Evolutionary conservation across 2,329 filamentous ascomycete genomes (phyloP).

Genomic region (Clonostachys solani): DNA sequence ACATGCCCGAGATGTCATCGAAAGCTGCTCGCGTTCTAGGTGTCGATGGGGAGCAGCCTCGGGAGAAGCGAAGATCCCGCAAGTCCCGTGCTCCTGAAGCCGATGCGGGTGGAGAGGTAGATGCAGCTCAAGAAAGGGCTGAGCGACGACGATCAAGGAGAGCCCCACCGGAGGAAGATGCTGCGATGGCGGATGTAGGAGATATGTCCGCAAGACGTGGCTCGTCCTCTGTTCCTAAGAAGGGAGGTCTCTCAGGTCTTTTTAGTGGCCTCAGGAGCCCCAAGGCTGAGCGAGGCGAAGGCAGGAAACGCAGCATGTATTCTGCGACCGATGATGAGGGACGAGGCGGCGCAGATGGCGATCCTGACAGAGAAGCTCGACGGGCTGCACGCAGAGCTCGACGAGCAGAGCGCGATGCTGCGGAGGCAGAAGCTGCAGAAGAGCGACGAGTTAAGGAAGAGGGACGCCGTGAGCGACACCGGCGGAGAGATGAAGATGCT

Average conservation of each 20-base stretch:
- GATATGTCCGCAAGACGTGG: conserved; percentile 26
- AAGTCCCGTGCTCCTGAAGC: conserved; percentile 28
- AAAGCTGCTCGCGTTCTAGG: conserved; percentile 80
- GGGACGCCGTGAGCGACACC: conserved; percentile 48
- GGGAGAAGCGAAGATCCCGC: conserved; percentile 37
- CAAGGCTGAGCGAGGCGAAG: conserved; percentile 29
- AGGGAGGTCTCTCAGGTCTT: conserved; percentile 52
- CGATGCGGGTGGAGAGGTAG: conserved; percentile 17
- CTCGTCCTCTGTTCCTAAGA: conserved; percentile 34
- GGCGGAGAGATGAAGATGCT: conserved; percentile 51
- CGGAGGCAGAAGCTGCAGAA: conserved; percentile 31
- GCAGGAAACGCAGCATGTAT: conserved; percentile 44
- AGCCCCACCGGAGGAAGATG: conserved; percentile 28
- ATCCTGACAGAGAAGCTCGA: conserved; percentile 57
- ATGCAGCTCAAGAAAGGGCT: conserved; percentile 11
- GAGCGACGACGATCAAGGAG: conserved; percentile 26
- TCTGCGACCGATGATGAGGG: conserved; percentile 47
- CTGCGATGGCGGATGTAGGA: conserved; percentile 27
- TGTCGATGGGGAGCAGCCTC: conserved; percentile 46
- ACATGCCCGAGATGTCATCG: conserved; percentile 57
- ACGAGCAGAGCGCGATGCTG: conserved; percentile 42
- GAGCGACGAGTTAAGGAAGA: conserved; percentile 56
- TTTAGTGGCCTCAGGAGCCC: conserved; percentile 56
- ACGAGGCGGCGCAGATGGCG: conserved; percentile 31
- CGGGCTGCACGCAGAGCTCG: conserved; percentile 58